Evolutionary conservation across 2,329 filamentous ascomycete species (phyloP).

Genomic region (Davidsoniella australis): DNA sequence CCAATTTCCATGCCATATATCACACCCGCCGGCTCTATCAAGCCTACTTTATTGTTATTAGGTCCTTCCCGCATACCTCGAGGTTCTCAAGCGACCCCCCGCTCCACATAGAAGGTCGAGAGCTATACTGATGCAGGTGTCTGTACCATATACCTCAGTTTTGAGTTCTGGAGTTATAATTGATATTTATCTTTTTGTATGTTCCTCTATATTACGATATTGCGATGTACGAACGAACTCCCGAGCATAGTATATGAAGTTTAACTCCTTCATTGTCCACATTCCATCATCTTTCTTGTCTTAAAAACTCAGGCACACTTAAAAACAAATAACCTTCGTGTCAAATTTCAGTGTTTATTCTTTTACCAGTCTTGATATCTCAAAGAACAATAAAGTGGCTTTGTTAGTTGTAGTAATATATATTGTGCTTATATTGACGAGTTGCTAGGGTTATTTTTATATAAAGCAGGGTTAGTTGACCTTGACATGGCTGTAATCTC

Average conservation of each 20-base stretch:
- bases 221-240: constrained; percentile 3
- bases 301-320: no score
- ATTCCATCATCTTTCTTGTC: neutral
- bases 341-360: neutral
- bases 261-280: neutral
- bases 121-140: no score
- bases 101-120: no score
- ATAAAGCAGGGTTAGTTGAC: neutral
- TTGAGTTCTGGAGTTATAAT: neutral
- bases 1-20: no score
- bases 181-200: constrained; percentile 2
- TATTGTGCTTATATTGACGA: neutral
- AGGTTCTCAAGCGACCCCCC: neutral
- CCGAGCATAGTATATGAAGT: neutral
- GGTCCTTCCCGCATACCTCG: no score
- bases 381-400: no score
- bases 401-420: neutral
- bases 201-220: constrained; percentile 2
- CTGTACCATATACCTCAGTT: neutral
- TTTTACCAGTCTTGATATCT: neutral
- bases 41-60: no score
- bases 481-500: neutral
- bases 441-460: neutral
- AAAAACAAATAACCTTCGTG: no score
- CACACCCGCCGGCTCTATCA: no score